These are phyloP conservation scores for Inosperma sp. DNA, from an alignment of 768 basidiomycete genomes.

Conservation along the genomic window DNA sequence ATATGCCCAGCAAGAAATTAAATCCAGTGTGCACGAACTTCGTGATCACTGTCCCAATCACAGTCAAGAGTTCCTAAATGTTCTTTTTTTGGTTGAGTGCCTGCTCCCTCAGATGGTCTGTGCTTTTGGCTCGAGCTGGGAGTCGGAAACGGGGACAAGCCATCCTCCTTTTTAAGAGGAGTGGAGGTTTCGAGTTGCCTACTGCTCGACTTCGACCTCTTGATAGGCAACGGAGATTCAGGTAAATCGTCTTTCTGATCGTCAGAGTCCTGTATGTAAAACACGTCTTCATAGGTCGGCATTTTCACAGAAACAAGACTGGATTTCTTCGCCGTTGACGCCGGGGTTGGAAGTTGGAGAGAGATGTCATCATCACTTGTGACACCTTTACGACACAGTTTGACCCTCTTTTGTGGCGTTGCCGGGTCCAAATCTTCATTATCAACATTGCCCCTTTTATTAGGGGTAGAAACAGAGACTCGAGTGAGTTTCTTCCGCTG, in stretches of 20 bases:
- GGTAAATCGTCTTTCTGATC: not conserved
- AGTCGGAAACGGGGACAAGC: not conserved
- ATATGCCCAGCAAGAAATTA: too few relatives aligned
- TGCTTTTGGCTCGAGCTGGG: not conserved
- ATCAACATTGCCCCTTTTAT: not conserved
- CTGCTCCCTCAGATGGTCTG: too few relatives aligned
- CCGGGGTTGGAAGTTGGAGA: not conserved
- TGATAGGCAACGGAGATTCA: not conserved
- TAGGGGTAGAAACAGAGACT: too few relatives aligned
- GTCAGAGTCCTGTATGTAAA: not conserved
- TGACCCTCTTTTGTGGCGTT: not conserved
- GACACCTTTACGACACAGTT: not conserved
- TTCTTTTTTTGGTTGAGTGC: not conserved
- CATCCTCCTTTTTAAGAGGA: not conserved
- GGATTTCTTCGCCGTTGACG: not conserved
- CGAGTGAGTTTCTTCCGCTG: not conserved
- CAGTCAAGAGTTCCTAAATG: too few relatives aligned
- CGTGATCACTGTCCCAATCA: too few relatives aligned
- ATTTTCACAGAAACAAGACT: not conserved
- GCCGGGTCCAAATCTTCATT: not conserved
- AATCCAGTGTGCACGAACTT: too few relatives aligned
- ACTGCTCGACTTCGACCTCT: not conserved
- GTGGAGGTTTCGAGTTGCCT: not conserved
- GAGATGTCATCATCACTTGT: not conserved
- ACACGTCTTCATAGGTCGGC: not conserved